A percentile compares a stretch with the other conserved stretches of the same genome.
Conservation (phyloP, 148 eudicot genomes). For the Nyssa sinensis region DNA sequence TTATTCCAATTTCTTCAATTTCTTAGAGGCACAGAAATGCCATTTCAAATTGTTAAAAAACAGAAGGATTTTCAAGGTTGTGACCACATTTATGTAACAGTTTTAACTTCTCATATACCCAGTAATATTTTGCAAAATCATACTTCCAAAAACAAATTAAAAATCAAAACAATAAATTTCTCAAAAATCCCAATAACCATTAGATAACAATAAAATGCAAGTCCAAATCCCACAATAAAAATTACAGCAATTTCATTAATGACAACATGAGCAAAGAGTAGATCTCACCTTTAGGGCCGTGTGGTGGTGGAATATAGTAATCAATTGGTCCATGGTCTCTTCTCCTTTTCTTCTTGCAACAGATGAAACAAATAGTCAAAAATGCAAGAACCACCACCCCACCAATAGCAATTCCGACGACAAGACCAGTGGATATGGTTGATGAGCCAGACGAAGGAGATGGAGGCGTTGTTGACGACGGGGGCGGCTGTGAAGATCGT, state of each 20-base stretch:
- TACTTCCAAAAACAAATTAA: not conserved
- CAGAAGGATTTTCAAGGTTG: no score
- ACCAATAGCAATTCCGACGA: conserved; percentile 74
- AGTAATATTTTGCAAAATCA: not conserved
- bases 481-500: conserved; percentile 19
- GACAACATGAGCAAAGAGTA: not conserved
- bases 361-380: conserved; percentile 49
- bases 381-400: conserved; percentile 48
- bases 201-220: not conserved
- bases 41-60: no score
- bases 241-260: not conserved
- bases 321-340: conserved; percentile 41
- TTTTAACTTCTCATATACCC: not conserved
- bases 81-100: no score
- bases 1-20: not conserved
- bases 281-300: conserved; percentile 49
- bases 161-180: conserved; percentile 2
- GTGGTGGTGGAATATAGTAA: conserved; percentile 45
- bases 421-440: conserved; percentile 56
- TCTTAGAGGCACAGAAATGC: not conserved
- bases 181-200: no score
- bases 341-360: conserved; percentile 60
- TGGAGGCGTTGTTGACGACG: conserved; percentile 27
- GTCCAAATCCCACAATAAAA: not conserved
- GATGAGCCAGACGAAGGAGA: conserved; percentile 29